These are phyloP conservation scores for Alternaria burnsii DNA, from an alignment of 2,329 filamentous ascomycete genomes.

Conservation along the genomic window DNA sequence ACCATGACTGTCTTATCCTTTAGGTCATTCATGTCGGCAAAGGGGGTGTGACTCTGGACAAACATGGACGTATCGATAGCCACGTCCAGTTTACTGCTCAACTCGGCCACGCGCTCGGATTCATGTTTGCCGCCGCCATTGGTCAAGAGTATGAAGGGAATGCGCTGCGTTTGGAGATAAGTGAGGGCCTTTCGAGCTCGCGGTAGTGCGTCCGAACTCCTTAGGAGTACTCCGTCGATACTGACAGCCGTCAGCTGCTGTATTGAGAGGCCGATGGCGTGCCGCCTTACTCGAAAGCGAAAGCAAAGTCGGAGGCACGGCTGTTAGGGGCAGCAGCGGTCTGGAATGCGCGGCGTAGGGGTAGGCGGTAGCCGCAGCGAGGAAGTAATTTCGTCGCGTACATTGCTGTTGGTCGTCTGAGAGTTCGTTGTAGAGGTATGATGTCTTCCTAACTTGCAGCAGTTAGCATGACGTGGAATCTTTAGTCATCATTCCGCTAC, in stretches of 20 bases:
- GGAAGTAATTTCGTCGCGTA: slow-evolving; percentile 32
- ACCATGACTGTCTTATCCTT: slow-evolving; percentile 62
- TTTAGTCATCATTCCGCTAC: neutral
- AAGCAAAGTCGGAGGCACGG: slow-evolving; percentile 64
- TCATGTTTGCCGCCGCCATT: slow-evolving; percentile 94
- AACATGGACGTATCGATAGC: slow-evolving; percentile 74
- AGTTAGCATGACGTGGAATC: neutral
- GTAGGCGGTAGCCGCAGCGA: slow-evolving; percentile 16
- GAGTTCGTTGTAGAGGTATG: slow-evolving; percentile 3
- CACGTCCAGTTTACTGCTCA: slow-evolving; percentile 72
- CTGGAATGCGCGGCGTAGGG: slow-evolving; percentile 36
- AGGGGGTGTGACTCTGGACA: slow-evolving; percentile 91
- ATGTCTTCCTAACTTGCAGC: slow-evolving; percentile 3
- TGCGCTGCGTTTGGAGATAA: slow-evolving; percentile 75
- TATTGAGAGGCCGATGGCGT: slow-evolving; percentile 14
- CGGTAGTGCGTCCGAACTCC: slow-evolving; percentile 79
- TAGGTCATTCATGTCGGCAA: slow-evolving; percentile 70
- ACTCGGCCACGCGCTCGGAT: slow-evolving; percentile 72
- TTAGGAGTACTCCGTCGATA: slow-evolving; percentile 95
- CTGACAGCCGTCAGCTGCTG: slow-evolving; percentile 54
- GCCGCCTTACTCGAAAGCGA: slow-evolving; percentile 64
- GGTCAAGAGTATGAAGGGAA: slow-evolving; percentile 93
- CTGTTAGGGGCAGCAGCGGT: slow-evolving; percentile 28
- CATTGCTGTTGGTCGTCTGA: slow-evolving; percentile 8
- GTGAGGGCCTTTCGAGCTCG: slow-evolving; percentile 77